Base-by-base conservation (phyloP, 441 rosid genomes). In the Arabidopsis hybrid region DNA sequence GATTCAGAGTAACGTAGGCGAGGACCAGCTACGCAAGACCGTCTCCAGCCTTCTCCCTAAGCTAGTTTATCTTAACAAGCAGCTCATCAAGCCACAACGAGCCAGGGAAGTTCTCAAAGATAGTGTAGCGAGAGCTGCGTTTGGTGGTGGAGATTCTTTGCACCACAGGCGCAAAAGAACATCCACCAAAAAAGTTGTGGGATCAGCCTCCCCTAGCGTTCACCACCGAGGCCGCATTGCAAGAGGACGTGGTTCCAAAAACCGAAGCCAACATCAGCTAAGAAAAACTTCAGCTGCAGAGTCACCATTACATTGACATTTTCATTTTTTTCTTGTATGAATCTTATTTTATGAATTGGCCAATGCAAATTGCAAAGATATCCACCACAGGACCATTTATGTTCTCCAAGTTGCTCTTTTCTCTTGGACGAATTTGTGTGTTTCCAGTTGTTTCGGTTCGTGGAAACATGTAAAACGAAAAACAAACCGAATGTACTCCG, bases 41-140 rank as follows among this genome's bases (percentile, higher is more conserved):
- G 79, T 91, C 45, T 84, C 93, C 3, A 47, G 95, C 68, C 88
- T 95, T 14, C 92, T 95, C 17, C 89, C 97, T 31, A 91, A 89
- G 85, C 80, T 95, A 4, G 84, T 76, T 21, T 92, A 92, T 76
- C 87, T 95, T 50, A 95, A 91, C 89, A 95, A 95, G 83, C 97
- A 91, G 76, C 80, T 91, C 49, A 80, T 80, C 43, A 92, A 92
- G 79, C 92, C 91, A 14, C 89, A 88, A 74, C 78, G 89, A 78
- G 94, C 96, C n/a, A 76, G 88, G 18, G 97, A 91, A 73, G 78
- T 83, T 26, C 79, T 87, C 32, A 88, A 86, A 13, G 93, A 91
- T 43, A 84, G 91, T 12, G 89, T 95, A 4, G 91, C 97, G 10
- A 88, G 80, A 83, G 96, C 99, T 26, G 93, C 93, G 3, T 82